Evolutionary conservation across 2,329 filamentous ascomycete species (phyloP), one percentile per base, ranked within the genome.

Genomic region (Epichloe festucae): DNA sequence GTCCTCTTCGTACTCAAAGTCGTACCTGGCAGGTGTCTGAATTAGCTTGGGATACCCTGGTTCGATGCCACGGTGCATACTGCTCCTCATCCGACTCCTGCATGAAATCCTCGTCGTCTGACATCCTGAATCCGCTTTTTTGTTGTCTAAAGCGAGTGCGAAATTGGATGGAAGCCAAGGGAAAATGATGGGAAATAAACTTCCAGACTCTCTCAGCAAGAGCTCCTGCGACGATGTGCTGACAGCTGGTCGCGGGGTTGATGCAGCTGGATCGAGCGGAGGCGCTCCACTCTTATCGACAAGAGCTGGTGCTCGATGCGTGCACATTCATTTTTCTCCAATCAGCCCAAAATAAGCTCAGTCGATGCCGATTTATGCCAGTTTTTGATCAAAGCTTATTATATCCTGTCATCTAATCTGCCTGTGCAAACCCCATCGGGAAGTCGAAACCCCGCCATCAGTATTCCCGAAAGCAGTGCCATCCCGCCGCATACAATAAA

Each of bases 1-100:
- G 58, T 89, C 89, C 53, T 84, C 93, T 66, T 96, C 91, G 69
- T 96, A 97, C 64, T 97, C 91, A 67, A 97, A 97, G 70, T 97
- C 93, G 65, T 96, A 96, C 81, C 70, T 73, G 50, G 11, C 10
- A 14, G 3, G 23, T 15, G 17, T 34, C 35, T n/a, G 31, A n/a
- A 35, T 57, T 46, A 60, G 58, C 52, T 41, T 4, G 12, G 15
- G n/a, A 12, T 14, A 17, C 14, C 3, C 7, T 10, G 12, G 40
- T 17, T 12, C n/a, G 10, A 41, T 6, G 19, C 10, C 10, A 46
- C 14, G 23, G 15, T 46, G 58, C 64, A 53, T 58, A 69, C 70
- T 71, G 68, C 62, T 73, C 70, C 58, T 73, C 70, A 46, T 71
- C 70, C 38, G 70, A 73, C 62, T 73, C 69, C 56, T 73, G 70